Evolutionary conservation across 192 early-diverging fungal genomes (phyloP), one percentile per base, ranked within the genome.

Genomic region (Coemansia sp.): DNA sequence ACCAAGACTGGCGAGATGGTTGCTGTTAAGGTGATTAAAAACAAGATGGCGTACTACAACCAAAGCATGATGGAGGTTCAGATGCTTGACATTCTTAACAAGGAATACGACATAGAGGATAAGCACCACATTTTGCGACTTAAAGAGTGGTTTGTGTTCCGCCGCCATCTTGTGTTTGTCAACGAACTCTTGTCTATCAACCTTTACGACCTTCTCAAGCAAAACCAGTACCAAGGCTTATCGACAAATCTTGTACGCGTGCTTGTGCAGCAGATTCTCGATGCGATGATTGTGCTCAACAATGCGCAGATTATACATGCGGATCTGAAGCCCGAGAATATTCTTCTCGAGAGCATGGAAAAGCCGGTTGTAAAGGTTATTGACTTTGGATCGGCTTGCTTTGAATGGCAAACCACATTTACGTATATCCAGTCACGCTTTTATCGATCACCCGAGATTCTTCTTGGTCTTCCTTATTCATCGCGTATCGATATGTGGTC

Each of bases 341-440:
- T 98, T 44, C 72, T 99, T 69, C 85, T 99, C 71, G 74, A 88
- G 51, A 94, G 94, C 60, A 84, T 94, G 65, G 92, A 95, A 71
- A 92, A 92, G 46, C 94, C 97, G 5, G 88, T 89, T 7, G 91
- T 99, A 75, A 99, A 99, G 77, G 92, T 99, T 19, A 99, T 99
- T 61, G 97, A 99, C 85, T 97, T 98, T 86, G 97, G 97, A n/a
- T 95, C 93, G 4, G 96, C 97, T 0, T 98, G 96, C 71, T 90
- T 95, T 63, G 95, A 95, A 73, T 91, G 91, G 69, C 92, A 95
- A 70, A 97, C 96, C 0, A 90, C 93, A 32, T 98, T 98, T 70
- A 96, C 95, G 10, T 99, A 99, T 81, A 99, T 99, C 64, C 96
- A 98, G 76, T 98, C 96, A 3, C 87, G 98, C 19, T 99, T 98